Base-by-base conservation (phyloP, 345 rosid genomes). In the Psidium friedrichsthalianum region DNA sequence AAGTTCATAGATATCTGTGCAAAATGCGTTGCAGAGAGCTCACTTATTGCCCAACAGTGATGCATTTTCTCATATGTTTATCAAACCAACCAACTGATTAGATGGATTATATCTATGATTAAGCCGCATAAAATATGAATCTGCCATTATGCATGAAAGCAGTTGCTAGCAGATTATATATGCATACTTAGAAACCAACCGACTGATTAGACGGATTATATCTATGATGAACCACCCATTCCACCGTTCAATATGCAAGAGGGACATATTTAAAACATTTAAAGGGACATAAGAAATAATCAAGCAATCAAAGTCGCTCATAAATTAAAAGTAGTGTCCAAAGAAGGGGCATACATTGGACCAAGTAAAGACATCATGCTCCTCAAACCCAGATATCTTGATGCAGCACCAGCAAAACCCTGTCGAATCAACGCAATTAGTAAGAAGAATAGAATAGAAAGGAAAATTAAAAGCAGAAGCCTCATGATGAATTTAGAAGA, bases 331-430 rank as follows among this genome's bases (percentile, higher is more conserved):
- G 51, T 5, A 53, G 14, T n/a, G 22, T 82, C 56, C 42, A 83
- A 32, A 57, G 76, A 88, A 86, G 86, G 88, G 76, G 74, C 56
- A 54, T 93, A 95, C 98, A 97, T 82, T 86, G 99, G 98, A 53
- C 99, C 98, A 76, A 97, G 94, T 76, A 97, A 87, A n/a, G 92
- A 88, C 91, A 89, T 90, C 80, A 92, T 89, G 91, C 96, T 93
- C 91, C 90, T 94, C 82, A 97, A 91, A 85, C 98, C 99, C 83
- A 97, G 84, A 92, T 94, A 97, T 94, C 93, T 94, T 83, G 98
- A 92, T 83, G 98, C 94, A 87, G 98, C 97, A 85, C 98, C 94
- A 49, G 94, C 91, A 56, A 97, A 90, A 57, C 98, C 99, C 98
- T 97, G 94, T 85, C 86, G 84, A 87, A 51, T 47, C 80, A 8